phyloP scores from a whole-genome alignment of 2,329 filamentous ascomycete species.

The Trichoderma lentiforme region DNA sequence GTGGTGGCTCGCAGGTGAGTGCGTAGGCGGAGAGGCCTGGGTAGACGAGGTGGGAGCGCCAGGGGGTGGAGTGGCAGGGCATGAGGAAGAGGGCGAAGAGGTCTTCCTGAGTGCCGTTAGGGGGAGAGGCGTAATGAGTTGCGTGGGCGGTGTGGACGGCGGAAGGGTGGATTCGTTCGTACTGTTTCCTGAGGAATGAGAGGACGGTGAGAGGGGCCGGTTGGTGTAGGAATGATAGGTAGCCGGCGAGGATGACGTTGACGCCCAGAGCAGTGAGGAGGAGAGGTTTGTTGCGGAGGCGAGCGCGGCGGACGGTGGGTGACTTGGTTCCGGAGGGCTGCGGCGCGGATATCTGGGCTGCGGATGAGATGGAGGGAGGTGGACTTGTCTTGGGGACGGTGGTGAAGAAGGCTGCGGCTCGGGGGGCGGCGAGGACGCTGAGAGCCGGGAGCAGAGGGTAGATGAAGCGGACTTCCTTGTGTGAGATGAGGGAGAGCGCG shows the following conservation, averaged over 20 bases:
- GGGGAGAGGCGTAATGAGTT: conserved; percentile 25
- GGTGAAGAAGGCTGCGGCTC: conserved; percentile 63
- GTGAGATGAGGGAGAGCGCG: conserved; percentile 73
- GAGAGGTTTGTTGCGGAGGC: conserved; percentile 52
- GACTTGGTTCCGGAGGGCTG: background rate
- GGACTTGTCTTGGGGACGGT: conserved; percentile 29
- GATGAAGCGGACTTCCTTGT: conserved; percentile 97
- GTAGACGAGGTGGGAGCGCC: conserved; percentile 83
- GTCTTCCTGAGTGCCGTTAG: conserved; percentile 34
- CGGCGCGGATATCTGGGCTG: background rate
- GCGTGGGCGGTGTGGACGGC: conserved; percentile 24
- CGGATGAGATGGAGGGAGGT: conserved; percentile 13
- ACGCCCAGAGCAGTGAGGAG: conserved; percentile 56
- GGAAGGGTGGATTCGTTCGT: conserved; percentile 54
- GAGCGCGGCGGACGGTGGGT: conserved; percentile 27
- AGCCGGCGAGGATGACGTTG: conserved; percentile 70
- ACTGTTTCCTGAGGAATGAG: conserved; percentile 69
- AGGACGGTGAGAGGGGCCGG: conserved; percentile 74
- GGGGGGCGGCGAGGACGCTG: conserved; percentile 72
- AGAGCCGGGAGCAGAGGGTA: conserved; percentile 88
- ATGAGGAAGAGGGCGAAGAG: conserved; percentile 79
- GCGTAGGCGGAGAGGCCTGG: conserved; percentile 75
- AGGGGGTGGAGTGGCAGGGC: conserved; percentile 94
- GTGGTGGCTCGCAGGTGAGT: conserved; percentile 83
- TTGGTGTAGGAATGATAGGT: conserved; percentile 75